Evolutionary conservation across 306 rosid genomes (phyloP).

Genomic region (Vachellia pachyceras): DNA sequence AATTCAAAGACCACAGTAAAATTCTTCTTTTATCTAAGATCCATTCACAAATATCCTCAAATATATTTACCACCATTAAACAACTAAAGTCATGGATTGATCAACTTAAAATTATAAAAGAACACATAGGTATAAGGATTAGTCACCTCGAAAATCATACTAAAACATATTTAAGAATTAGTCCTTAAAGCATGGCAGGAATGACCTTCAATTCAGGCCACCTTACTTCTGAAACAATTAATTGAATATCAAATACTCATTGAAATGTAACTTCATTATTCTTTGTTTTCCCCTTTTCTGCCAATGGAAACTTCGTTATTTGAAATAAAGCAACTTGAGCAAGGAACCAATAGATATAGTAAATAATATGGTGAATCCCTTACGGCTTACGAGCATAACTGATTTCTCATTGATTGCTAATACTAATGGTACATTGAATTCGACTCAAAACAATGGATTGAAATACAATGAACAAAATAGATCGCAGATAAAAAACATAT

Average conservation of each 20-base stretch:
- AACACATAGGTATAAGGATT: not conserved
- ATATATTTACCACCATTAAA: not conserved
- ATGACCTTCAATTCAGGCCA: constrained; percentile 10
- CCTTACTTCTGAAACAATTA: not conserved
- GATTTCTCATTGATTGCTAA: not conserved
- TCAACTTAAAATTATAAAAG: constrained; percentile 8
- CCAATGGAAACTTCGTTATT: not conserved
- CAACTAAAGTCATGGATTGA: not conserved
- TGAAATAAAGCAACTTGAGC: not conserved
- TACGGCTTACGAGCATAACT: not conserved
- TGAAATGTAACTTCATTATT: not conserved
- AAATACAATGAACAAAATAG: not conserved
- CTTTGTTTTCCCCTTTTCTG: too few relatives aligned
- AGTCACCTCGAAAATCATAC: constrained; percentile 19
- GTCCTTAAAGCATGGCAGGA: constrained; percentile 7
- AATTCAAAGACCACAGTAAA: not conserved
- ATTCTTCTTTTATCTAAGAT: not conserved
- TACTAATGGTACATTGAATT: not conserved
- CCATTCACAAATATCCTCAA: not conserved
- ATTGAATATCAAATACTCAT: constrained; percentile 17
- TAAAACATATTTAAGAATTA: not conserved
- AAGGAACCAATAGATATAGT: constrained; percentile 30
- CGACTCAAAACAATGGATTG: not conserved
- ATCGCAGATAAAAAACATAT: not conserved
- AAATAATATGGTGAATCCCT: not conserved